These are phyloP conservation scores for Warburgia ugandensis DNA, from an alignment of 164 flowering plant genomes.

Conservation along the genomic window DNA sequence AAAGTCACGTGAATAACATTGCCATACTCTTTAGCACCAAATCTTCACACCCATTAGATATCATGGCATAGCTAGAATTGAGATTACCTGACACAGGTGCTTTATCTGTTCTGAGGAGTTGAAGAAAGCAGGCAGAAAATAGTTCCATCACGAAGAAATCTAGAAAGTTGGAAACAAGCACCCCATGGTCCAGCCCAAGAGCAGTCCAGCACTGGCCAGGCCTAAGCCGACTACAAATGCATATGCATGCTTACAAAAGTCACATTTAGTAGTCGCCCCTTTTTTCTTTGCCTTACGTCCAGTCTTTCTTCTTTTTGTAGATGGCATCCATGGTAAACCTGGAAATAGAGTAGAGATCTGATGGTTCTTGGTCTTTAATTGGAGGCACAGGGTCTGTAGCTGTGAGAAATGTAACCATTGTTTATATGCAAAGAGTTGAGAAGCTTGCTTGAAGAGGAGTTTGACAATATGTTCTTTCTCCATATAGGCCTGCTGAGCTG, in stretches of 20 bases:
- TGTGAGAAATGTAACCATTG: constrained; percentile 68
- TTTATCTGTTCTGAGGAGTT: too few species aligned
- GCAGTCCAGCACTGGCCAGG: constrained; percentile 66
- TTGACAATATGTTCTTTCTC: constrained; percentile 81
- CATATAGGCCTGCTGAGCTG: constrained; percentile 51
- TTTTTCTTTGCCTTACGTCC: constrained; percentile 24
- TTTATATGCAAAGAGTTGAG: constrained; percentile 81
- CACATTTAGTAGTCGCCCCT: constrained; percentile 7
- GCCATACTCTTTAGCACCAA: too few species aligned
- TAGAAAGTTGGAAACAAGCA: constrained; percentile 47
- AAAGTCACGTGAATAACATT: too few species aligned
- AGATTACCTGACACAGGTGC: too few species aligned
- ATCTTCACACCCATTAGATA: too few species aligned
- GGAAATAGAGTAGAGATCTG: constrained; percentile 27
- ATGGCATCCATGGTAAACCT: constrained; percentile 35
- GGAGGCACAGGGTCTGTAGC: constrained; percentile 42
- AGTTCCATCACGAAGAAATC: neutral
- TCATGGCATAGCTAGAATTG: too few species aligned
- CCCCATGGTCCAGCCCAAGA: constrained; percentile 75
- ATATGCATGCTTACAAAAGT: constrained; percentile 23
- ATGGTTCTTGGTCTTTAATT: constrained; percentile 30
- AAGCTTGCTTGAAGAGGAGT: constrained; percentile 80
- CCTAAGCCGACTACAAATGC: constrained; percentile 58
- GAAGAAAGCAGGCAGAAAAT: neutral
- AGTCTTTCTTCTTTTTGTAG: constrained; percentile 22